A percentile compares a stretch with the other conserved stretches of the same genome.
Evolutionary conservation across 176 grass and related monocot species (phyloP).

Genomic region (Rhynchospora breviuscula): DNA sequence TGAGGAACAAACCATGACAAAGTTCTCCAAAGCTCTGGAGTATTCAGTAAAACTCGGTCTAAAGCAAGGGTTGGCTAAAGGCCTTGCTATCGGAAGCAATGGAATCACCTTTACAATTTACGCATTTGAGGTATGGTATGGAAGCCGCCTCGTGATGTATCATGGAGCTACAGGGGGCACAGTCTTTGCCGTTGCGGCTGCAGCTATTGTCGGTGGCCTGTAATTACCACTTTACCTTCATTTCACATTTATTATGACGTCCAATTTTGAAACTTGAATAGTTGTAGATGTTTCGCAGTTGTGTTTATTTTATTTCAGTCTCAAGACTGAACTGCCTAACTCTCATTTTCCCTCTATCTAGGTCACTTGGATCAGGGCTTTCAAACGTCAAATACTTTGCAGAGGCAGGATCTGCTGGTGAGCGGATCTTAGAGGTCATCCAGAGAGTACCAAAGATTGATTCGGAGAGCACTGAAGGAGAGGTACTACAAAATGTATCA

Average conservation of each 20-base stretch:
- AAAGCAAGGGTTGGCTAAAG: constrained; percentile 86
- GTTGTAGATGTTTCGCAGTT: neutral
- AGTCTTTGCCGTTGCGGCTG: constrained; percentile 65
- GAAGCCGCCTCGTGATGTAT: constrained; percentile 94
- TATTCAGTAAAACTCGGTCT: constrained; percentile 63
- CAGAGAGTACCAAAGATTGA: constrained; percentile 79
- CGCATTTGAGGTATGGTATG: constrained; percentile 87
- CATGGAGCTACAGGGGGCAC: constrained; percentile 71
- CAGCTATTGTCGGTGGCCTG: constrained; percentile 70
- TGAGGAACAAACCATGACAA: constrained; percentile 50
- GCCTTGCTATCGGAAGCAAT: constrained; percentile 81
- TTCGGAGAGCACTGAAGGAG: constrained; percentile 59
- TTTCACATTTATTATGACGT: neutral
- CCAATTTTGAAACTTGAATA: neutral
- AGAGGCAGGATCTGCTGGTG: constrained; percentile 68
- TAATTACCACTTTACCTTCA: constrained; percentile 9
- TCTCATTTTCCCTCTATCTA: constrained; percentile 23
- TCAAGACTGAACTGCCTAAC: neutral
- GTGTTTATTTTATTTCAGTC: neutral
- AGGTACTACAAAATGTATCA: constrained; percentile 49
- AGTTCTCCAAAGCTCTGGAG: constrained; percentile 61
- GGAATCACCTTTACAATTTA: constrained; percentile 80
- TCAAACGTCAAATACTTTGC: constrained; percentile 92
- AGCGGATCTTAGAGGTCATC: constrained; percentile 64
- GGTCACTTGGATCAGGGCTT: constrained; percentile 73